A percentile compares a stretch with the other conserved stretches of the same genome.
These are phyloP conservation scores for Hypoxylon sp. DNA, from an alignment of 2,329 filamentous ascomycete genomes.

Conservation along the genomic window DNA sequence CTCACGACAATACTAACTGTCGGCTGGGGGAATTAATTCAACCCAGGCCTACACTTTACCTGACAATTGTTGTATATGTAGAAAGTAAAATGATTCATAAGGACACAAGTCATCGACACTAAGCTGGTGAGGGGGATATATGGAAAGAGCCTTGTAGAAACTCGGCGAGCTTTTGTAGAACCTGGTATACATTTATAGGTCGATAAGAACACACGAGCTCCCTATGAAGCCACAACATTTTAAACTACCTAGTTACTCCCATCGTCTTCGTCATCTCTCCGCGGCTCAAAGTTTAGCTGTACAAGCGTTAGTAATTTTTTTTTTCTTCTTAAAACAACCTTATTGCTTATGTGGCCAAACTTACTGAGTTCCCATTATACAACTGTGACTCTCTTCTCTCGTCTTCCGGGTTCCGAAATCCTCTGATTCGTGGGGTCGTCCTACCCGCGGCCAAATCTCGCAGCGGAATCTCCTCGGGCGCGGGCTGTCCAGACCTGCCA, in stretches of 20 bases:
- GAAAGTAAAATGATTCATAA: not conserved
- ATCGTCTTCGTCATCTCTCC: slow-evolving; percentile 67
- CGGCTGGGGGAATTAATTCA: not conserved
- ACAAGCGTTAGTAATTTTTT: slow-evolving; percentile 49
- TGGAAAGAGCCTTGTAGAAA: not conserved
- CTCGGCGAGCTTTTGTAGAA: not conserved
- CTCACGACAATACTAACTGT: not conserved
- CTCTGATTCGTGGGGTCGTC: slow-evolving; percentile 59
- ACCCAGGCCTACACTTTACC: not conserved
- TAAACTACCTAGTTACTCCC: slow-evolving; percentile 1
- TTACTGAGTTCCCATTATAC: slow-evolving; percentile 92
- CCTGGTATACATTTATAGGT: slow-evolving; percentile 1
- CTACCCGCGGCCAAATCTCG: slow-evolving; percentile 52
- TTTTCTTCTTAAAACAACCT: not conserved
- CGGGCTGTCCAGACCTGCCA: slow-evolving; percentile 7
- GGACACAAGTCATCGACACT: not conserved
- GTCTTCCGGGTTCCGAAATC: slow-evolving; percentile 68
- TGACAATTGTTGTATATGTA: not conserved
- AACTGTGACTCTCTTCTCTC: slow-evolving; percentile 76
- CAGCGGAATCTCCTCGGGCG: slow-evolving; percentile 49
- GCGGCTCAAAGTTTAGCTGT: slow-evolving; percentile 79
- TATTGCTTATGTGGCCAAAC: slow-evolving; percentile 45
- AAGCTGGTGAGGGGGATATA: not conserved
- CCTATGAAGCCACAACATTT: not conserved
- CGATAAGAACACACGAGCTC: not conserved